These are phyloP conservation scores for Solanum gandarillasii DNA, from an alignment of 257 asterid species.

Conservation along the genomic window DNA sequence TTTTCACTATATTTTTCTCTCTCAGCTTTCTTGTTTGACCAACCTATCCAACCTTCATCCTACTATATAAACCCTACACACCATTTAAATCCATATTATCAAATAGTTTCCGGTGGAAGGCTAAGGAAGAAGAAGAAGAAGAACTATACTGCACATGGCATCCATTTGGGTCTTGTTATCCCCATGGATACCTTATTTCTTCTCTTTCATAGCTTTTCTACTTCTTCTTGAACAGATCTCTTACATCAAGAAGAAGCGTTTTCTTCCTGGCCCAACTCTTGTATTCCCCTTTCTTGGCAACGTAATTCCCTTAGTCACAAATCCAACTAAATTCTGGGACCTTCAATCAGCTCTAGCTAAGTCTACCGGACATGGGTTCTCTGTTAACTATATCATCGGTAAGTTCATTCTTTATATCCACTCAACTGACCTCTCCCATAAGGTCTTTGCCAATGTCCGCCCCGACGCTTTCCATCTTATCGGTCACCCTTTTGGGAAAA, in stretches of 20 bases:
- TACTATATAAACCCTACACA: neutral
- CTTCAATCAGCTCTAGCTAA: conserved; percentile 54
- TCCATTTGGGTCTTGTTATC: conserved; percentile 22
- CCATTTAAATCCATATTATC: neutral
- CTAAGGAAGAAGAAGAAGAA: neutral
- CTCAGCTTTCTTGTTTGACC: neutral
- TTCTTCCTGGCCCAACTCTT: conserved; percentile 70
- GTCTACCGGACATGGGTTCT: conserved; percentile 52
- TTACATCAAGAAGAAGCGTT: conserved; percentile 56
- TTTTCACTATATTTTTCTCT: neutral
- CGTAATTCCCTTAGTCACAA: conserved; percentile 47
- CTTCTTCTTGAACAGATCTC: conserved; percentile 63
- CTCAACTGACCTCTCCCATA: conserved; percentile 68
- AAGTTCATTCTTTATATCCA: conserved; percentile 69
- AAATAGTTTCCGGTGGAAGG: neutral
- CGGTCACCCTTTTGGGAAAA: conserved; percentile 88
- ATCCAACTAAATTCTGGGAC: conserved; percentile 70
- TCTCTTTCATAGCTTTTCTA: conserved; percentile 28
- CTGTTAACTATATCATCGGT: conserved; percentile 73
- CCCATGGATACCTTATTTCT: conserved; percentile 32
- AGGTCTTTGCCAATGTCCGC: conserved; percentile 72
- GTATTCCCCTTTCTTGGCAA: conserved; percentile 72
- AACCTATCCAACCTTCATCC: neutral
- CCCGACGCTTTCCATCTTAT: conserved; percentile 88
- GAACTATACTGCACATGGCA: neutral